Evolutionary conservation across 768 basidiomycete genomes (phyloP).

Genomic region (Termitomyces sp.): DNA sequence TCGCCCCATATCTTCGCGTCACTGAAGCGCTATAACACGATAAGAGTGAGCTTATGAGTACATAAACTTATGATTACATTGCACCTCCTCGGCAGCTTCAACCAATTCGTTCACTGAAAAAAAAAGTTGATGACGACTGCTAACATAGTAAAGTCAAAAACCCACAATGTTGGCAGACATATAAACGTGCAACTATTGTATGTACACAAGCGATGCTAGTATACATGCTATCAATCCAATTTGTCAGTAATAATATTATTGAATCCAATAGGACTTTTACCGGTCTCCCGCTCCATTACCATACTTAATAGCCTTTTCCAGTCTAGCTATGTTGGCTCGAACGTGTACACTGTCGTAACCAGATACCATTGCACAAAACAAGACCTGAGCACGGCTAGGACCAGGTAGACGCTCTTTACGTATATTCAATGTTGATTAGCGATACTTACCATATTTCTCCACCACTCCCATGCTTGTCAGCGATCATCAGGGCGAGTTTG

Average conservation of each 20-base stretch:
- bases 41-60: background rate
- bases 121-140: background rate
- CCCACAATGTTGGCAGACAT: constrained; percentile 58
- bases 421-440: background rate
- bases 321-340: constrained; percentile 51
- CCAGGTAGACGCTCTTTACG: constrained; percentile 1
- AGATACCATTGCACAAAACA: constrained; percentile 59
- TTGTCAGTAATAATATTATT: background rate
- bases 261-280: constrained; percentile 23
- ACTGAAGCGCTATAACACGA: constrained; percentile 37
- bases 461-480: constrained; percentile 55
- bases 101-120: constrained; percentile 56
- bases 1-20: constrained; percentile 55
- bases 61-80: constrained; percentile 1
- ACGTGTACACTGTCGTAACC: constrained; percentile 65
- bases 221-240: constrained; percentile 40
- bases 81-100: constrained; percentile 56
- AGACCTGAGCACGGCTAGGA: constrained; percentile 51
- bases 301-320: constrained; percentile 60
- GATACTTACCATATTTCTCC: constrained; percentile 58
- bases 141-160: constrained; percentile 1
- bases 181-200: constrained; percentile 45
- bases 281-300: constrained; percentile 65
- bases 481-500: constrained; percentile 61
- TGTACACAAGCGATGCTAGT: constrained; percentile 57